Percentiles rank a stretch among this genome's conserved stretches.
phyloP scores from a whole-genome alignment of 2,329 filamentous ascomycete genomes.

The Dothistroma septosporum region DNA sequence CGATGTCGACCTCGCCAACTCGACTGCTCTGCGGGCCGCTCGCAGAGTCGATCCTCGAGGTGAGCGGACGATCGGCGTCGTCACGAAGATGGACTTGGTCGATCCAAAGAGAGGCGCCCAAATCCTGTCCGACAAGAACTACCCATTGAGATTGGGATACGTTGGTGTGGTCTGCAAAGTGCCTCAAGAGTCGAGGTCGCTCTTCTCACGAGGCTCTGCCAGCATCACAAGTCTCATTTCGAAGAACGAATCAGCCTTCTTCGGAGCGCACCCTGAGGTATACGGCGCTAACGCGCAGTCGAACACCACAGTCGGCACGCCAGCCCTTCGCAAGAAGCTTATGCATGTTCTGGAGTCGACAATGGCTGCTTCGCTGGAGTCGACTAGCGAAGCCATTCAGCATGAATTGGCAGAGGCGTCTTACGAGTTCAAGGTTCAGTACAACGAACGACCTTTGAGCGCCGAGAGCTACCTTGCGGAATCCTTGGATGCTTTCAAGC shows the following conservation, averaged over 20 bases:
- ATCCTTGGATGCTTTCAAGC: slow-evolving; percentile 92
- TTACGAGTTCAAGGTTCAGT: slow-evolving; percentile 99
- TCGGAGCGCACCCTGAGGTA: slow-evolving; percentile 74
- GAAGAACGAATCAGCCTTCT: slow-evolving; percentile 84
- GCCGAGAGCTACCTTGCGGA: slow-evolving; percentile 96
- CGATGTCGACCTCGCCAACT: slow-evolving; percentile 95
- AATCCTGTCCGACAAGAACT: slow-evolving; percentile 84
- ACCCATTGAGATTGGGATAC: slow-evolving; percentile 90
- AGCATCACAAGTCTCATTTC: slow-evolving; percentile 78
- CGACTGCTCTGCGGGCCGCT: slow-evolving; percentile 83
- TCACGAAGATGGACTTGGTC: slow-evolving; percentile 98
- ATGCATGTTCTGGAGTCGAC: slow-evolving; percentile 97
- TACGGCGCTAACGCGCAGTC: slow-evolving; percentile 67
- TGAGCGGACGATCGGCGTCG: slow-evolving; percentile 95
- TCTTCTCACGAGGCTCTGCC: slow-evolving; percentile 78
- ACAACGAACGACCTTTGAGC: slow-evolving; percentile 91
- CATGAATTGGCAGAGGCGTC: slow-evolving; percentile 95
- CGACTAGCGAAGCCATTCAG: slow-evolving; percentile 85
- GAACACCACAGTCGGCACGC: slow-evolving; percentile 70
- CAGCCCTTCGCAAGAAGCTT: slow-evolving; percentile 84
- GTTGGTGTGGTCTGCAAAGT: slow-evolving; percentile 89
- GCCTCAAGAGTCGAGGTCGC: slow-evolving; percentile 58
- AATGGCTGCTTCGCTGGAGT: slow-evolving; percentile 88
- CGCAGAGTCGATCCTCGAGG: slow-evolving; percentile 88
- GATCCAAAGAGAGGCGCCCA: slow-evolving; percentile 72